Percentiles rank a stretch among this genome's conserved stretches.
phyloP scores from a whole-genome alignment of 495 filamentous ascomycete genomes.

The Aspergillus sclerotiicarbonarius region DNA sequence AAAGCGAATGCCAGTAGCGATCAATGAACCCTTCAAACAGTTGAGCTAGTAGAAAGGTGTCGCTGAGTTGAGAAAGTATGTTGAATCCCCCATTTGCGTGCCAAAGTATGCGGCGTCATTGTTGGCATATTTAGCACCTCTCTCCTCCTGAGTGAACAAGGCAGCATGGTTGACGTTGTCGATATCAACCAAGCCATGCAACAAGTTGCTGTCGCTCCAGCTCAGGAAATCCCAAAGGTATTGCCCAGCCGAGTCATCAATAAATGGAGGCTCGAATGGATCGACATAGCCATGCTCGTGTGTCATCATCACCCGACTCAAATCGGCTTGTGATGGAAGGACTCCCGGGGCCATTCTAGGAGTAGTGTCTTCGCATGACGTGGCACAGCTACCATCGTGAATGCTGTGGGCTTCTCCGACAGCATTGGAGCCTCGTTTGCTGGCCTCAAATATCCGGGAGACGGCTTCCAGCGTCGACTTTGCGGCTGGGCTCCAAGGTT shows the following conservation, averaged over 20 bases:
- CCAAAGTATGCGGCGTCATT: slow-evolving; percentile 28
- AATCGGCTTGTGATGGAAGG: slow-evolving; percentile 21
- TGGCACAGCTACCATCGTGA: slow-evolving; percentile 15
- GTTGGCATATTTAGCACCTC: slow-evolving; percentile 27
- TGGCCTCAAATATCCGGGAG: slow-evolving; percentile 66
- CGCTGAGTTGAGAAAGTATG: slow-evolving; percentile 30
- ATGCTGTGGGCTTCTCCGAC: slow-evolving; percentile 12
- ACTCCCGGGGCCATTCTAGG: slow-evolving; percentile 1
- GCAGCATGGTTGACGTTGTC: slow-evolving; percentile 26
- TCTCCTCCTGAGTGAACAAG: slow-evolving; percentile 32
- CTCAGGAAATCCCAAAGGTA: slow-evolving; percentile 46
- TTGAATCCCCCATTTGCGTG: slow-evolving; percentile 20
- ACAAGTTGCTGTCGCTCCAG: slow-evolving; percentile 41
- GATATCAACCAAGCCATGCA: slow-evolving; percentile 34
- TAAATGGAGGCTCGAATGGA: slow-evolving; percentile 26
- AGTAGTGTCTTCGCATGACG: slow-evolving; percentile 22
- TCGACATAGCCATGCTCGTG: slow-evolving; percentile 29
- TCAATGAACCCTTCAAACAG: background rate
- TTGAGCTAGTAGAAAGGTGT: slow-evolving; percentile 22
- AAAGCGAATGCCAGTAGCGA: no score
- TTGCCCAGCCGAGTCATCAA: slow-evolving; percentile 36
- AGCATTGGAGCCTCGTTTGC: slow-evolving; percentile 31
- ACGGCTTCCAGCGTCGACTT: slow-evolving; percentile 67
- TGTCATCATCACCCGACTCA: slow-evolving; percentile 19
- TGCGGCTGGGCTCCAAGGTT: slow-evolving; percentile 68